phyloP scores from a whole-genome alignment of 2,329 filamentous ascomycete species.

The Macroventuria anomochaeta region DNA sequence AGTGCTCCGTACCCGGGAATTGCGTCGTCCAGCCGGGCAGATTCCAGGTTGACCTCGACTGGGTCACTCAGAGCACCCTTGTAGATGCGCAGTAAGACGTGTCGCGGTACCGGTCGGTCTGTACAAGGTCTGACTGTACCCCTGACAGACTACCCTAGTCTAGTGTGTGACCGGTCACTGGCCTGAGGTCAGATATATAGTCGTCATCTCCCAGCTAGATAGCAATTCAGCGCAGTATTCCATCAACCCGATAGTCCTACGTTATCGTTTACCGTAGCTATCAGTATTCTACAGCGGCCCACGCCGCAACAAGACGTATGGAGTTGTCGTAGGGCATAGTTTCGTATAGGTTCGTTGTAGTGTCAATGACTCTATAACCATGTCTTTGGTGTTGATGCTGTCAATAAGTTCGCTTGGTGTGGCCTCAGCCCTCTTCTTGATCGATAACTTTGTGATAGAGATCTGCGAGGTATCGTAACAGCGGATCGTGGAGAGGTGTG shows the following conservation, averaged over 20 bases:
- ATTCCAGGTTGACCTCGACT: constrained; percentile 14
- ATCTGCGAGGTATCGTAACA: not conserved
- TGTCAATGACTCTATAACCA: not conserved
- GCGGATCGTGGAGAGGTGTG: not conserved
- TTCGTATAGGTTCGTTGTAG: not conserved
- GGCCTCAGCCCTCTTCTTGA: not conserved
- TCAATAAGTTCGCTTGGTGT: no score
- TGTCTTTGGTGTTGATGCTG: not conserved
- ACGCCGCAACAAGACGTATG: no score
- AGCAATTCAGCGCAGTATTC: no score
- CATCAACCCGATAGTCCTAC: no score
- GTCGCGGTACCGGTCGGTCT: no score
- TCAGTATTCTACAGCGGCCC: no score
- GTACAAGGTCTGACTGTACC: no score
- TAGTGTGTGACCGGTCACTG: no score
- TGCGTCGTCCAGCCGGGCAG: constrained; percentile 6
- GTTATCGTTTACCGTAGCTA: no score
- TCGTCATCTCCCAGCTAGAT: no score
- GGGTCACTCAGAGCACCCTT: not conserved
- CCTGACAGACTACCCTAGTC: no score
- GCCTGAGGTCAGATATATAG: no score
- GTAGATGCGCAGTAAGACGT: constrained; percentile 17
- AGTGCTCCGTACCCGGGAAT: constrained; percentile 19
- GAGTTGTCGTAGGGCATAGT: constrained; percentile 7
- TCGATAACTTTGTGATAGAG: not conserved